Percentiles rank a stretch among this genome's conserved stretches.
phyloP scores from a whole-genome alignment of 345 rosid species.

The Populus ilicifolia region DNA sequence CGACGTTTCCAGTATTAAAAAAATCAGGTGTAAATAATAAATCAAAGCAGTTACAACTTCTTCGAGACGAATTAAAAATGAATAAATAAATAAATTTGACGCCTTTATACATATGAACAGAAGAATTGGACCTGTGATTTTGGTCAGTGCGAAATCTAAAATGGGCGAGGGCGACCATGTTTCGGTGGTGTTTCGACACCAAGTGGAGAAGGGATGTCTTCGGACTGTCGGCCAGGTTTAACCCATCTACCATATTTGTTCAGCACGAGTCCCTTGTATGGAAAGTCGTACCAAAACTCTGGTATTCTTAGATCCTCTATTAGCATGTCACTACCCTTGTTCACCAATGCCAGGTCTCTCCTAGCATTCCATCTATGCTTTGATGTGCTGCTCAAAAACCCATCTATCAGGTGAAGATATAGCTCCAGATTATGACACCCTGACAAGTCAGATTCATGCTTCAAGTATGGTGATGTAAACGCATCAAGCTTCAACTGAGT shows the following conservation, averaged over 20 bases:
- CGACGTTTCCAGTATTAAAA: not conserved
- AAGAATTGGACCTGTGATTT: not conserved
- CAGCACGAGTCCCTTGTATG: conserved; percentile 23
- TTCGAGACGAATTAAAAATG: not conserved
- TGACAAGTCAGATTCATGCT: conserved; percentile 30
- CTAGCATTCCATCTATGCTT: conserved; percentile 51
- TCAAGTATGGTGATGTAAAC: conserved; percentile 43
- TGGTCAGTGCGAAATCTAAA: not conserved
- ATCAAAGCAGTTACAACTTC: not conserved
- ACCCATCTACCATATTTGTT: conserved; percentile 72
- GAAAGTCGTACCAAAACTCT: conserved; percentile 48
- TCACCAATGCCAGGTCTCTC: conserved; percentile 59
- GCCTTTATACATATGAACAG: not conserved
- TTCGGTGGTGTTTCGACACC: not conserved
- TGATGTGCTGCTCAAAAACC: conserved; percentile 36
- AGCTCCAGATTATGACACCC: conserved; percentile 55
- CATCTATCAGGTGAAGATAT: conserved; percentile 59
- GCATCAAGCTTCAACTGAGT: conserved; percentile 47
- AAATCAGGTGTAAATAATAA: not conserved
- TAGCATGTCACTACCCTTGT: conserved; percentile 51
- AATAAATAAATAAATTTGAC: not conserved
- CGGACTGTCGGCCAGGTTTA: conserved; percentile 52
- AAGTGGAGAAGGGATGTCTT: conserved; percentile 69
- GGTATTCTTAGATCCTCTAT: conserved; percentile 52
- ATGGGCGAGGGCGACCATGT: not conserved